Evolutionary conservation across 208 protist genomes (phyloP), one percentile per base, ranked within the genome.

Genomic region (Naegleria lovaniensis): DNA sequence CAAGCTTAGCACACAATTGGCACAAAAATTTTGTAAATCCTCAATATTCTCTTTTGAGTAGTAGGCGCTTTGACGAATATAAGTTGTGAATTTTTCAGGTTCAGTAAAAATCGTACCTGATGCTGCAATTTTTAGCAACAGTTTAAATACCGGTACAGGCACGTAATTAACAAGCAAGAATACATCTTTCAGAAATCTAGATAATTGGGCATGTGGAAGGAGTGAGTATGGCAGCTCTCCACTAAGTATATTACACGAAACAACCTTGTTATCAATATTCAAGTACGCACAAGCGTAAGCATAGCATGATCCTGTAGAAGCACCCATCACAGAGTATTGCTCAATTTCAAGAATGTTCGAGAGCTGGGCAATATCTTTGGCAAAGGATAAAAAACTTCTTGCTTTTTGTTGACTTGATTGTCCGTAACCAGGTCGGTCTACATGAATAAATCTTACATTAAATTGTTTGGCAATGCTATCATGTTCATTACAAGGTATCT

Each of bases 301-400:
- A 38, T 38, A 88, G 36, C 9, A 13, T 33, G 41, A 7, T 39
- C 39, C 39, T 38, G 16, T 16, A 58, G 13, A n/a, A 0, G 58
- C n/a, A 38, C 41, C 41, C 5, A 88, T 87, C 11, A 87, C 40
- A 51, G 83, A 29, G 11, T 40, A 87, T 16, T 33, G 40, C 29
- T 51, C 83, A 51, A 51, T 51, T 13, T 51, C 15, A 0, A 87
- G 29, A 29, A 51, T 38, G 13, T 87, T 87, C 29, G n/a, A 88
- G 5, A 88, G 7, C 38, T 88, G 25, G 3, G 11, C 15, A n/a
- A 88, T 25, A 58, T 88, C 84, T 48, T 36, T n/a, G 0, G 84
- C 84, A 88, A 88, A 88, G n/a, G 84, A 59, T 19, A 88, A 58
- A n/a, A 39, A 88, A 48, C 25, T 88, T 88, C 84, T 25, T 25